Base-by-base conservation (phyloP, 2,329 filamentous ascomycete species). In the Trichoderma atroviride region DNA sequence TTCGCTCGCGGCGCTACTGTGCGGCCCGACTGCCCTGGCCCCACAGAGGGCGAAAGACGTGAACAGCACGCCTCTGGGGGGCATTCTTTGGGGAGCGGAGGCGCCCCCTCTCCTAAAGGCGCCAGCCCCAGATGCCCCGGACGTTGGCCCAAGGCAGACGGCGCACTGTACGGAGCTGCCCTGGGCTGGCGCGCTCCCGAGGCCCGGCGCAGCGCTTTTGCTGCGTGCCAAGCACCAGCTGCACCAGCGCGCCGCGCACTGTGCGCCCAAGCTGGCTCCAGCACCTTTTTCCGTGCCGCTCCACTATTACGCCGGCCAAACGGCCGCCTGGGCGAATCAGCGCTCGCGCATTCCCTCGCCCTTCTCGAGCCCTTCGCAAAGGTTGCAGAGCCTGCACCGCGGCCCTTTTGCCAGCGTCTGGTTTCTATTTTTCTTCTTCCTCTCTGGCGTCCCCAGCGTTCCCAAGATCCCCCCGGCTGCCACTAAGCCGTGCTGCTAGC, bases 261-360 rank as follows among this genome's bases (percentile, higher is more conserved):
- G 68, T 69, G 37, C 40, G 24, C 68, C n/a, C 31, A 59, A 52
- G 50, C 70, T 72, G 37, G 40, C 33, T 29, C 29, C 22, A 64
- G 71, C 68, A 72, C 70, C 63, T 73, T 71, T 73, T 70, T 58
- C 69, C 67, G 50, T 69, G 50, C 70, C 75, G 76, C 83, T 82
- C 85, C 85, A 87, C 85, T 85, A 85, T 87, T 86, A 82, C 79
- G 83, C 85, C 85, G 85, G 84, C 80, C 78, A 86, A 84, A 85
- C 78, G 83, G 84, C 85, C 85, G 85, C 80, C 77, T 79, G 75
- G 79, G 78, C 78, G 78, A 79, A 79, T 78, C 80, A 80, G 75
- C 73, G 72, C 69, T 40, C 63, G 72, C 53, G 70, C 73, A 69
- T 70, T 72, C 73, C 73, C 75, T 71, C 73, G 72, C 65, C 73